Evolutionary conservation across 208 protist genomes (phyloP).

Genomic region (Phytomonas francai): DNA sequence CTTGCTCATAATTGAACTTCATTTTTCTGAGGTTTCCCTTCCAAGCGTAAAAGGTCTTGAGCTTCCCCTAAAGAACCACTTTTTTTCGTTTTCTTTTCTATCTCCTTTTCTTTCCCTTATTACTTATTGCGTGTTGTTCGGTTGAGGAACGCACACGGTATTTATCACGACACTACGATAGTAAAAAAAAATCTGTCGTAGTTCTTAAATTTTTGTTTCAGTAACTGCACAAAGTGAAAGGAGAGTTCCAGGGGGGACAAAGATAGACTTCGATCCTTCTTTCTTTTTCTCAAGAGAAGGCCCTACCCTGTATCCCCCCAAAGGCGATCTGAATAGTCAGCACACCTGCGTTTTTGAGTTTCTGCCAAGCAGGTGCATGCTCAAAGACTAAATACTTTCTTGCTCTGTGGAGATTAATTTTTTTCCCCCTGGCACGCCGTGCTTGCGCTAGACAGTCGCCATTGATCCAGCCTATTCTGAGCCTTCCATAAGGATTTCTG

Average conservation of each 20-base stretch:
- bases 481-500: not conserved
- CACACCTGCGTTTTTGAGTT: not conserved
- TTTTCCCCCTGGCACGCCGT: not conserved
- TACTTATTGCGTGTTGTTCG: conserved; percentile 5
- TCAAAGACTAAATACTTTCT: not conserved
- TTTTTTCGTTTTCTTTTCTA: conserved; percentile 18
- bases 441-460: not conserved
- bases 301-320: not conserved
- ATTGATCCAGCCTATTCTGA: not conserved
- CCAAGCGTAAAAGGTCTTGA: not conserved
- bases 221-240: not conserved
- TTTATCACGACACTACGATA: not conserved
- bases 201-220: not conserved
- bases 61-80: not conserved
- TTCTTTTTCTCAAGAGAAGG: not conserved
- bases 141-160: not conserved
- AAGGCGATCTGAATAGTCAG: not conserved
- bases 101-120: conserved; percentile 3
- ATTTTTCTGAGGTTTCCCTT: not conserved
- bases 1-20: not conserved
- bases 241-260: not conserved
- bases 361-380: not conserved
- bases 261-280: not conserved
- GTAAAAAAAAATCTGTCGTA: not conserved
- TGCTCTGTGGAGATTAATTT: not conserved